These are phyloP conservation scores for Beauveria caledonica DNA, from an alignment of 2,329 filamentous ascomycete species.

Conservation along the genomic window DNA sequence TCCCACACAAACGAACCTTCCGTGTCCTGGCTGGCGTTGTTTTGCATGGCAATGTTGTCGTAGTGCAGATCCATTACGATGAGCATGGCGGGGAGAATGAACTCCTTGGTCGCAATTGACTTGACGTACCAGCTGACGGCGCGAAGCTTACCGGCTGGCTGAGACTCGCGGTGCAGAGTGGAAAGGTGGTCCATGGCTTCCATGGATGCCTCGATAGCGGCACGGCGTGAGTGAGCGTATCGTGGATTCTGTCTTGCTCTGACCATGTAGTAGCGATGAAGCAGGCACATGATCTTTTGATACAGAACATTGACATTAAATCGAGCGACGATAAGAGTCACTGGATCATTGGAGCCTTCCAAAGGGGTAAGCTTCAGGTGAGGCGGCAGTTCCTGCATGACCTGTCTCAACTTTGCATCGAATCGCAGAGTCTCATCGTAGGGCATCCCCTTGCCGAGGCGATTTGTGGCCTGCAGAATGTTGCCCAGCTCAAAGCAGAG, in stretches of 20 bases:
- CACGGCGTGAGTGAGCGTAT: constrained; percentile 75
- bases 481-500: constrained; percentile 62
- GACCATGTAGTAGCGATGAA: constrained; percentile 82
- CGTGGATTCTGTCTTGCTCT: constrained; percentile 69
- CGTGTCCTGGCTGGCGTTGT: constrained; percentile 30
- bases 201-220: constrained; percentile 80
- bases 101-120: constrained; percentile 75
- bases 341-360: constrained; percentile 69
- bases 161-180: constrained; percentile 66
- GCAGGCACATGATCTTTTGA: constrained; percentile 78
- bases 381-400: constrained; percentile 63
- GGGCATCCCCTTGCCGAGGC: constrained; percentile 44
- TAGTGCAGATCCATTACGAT: constrained; percentile 76
- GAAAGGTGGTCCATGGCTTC: constrained; percentile 71
- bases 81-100: constrained; percentile 77
- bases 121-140: constrained; percentile 72
- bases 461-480: constrained; percentile 58
- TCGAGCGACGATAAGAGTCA: constrained; percentile 77
- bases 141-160: constrained; percentile 61
- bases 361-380: constrained; percentile 70
- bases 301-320: constrained; percentile 80
- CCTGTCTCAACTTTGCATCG: constrained; percentile 52
- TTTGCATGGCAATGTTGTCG: constrained; percentile 41
- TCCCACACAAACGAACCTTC: constrained; percentile 49
- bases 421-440: constrained; percentile 59